phyloP scores from a whole-genome alignment of 306 rosid genomes.

The Casuarina glauca region DNA sequence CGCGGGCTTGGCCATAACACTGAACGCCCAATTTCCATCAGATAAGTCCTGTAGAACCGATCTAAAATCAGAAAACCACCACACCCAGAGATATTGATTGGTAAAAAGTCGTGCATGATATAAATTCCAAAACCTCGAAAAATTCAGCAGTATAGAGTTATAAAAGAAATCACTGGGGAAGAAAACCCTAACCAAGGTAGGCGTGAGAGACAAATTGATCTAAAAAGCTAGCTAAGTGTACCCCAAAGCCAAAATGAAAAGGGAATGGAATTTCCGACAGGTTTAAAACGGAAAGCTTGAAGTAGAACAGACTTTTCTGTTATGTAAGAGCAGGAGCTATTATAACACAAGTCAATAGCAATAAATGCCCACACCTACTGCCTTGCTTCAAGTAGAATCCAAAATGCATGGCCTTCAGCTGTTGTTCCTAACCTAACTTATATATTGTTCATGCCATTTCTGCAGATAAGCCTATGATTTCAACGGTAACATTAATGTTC shows the following conservation, averaged over 20 bases:
- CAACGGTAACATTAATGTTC: background rate
- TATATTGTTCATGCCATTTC: background rate
- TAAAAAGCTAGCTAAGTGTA: background rate
- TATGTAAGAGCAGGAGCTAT: background rate
- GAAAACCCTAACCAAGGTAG: background rate
- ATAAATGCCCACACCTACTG: background rate
- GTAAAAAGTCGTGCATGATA: background rate
- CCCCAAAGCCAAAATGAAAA: background rate
- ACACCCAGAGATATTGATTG: background rate
- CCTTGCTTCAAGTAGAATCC: background rate
- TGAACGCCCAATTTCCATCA: background rate
- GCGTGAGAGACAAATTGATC: background rate
- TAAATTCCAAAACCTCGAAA: background rate
- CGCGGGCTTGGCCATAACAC: background rate
- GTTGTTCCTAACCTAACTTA: background rate
- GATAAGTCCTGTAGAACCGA: background rate
- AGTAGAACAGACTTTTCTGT: background rate
- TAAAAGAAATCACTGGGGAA: background rate
- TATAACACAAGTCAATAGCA: background rate
- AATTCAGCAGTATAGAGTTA: background rate
- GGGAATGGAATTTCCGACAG: background rate
- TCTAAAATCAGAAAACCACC: background rate
- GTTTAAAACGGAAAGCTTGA: background rate
- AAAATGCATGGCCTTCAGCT: background rate
- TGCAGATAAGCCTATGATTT: background rate